Evolutionary conservation across 2,329 filamentous ascomycete species (phyloP), one percentile per base, ranked within the genome.

Genomic region (Lachnum nothofagi): DNA sequence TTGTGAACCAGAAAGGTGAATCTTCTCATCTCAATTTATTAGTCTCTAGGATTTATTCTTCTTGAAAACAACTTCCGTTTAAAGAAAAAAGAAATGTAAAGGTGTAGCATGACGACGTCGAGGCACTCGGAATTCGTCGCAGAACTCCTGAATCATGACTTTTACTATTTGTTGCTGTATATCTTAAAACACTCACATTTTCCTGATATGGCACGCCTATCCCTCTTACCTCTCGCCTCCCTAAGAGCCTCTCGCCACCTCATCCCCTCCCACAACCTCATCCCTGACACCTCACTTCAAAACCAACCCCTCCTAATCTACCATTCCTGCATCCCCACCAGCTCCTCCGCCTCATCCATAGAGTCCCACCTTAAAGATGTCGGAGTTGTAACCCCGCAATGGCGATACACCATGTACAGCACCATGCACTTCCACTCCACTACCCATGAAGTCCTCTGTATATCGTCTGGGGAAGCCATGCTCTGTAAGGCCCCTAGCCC

Each of bases 391-490:
- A 61, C 60, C 1, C 82, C 84, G 0, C 79, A 83, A 60, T 86
- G 83, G 83, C 73, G 78, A 22, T 86, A 82, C 65, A 80, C 79
- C 14, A 87, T 87, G 82, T 87, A 83, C 64, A 65, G 63, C 29
- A 76, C 74, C 5, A 79, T 76, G 1, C 83, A 87, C 66, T 88
- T 83, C 64, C 83, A 88, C 67, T 79, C 72, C 58, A 86, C 76
- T 0, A 75, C 78, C 0, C 83, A 87, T 62, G 82, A 87, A 67
- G 76, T 86, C 2, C 73, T 88, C 2, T 78, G 73, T 56, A 73
- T 87, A 41, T 72, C 74, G 35, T 66, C 66, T 2, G 82, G 84
- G 0, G 71, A 68, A 20, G 83, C 85, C 0, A 72, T 67, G 29
- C 69, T 88, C 1, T 84, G 81, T 58, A 51, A 48, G 52, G 41